Percentiles rank a stretch among this genome's conserved stretches.
Conservation (phyloP, 139 green algal species). For the Limnomonas spitsbergensis region DNA sequence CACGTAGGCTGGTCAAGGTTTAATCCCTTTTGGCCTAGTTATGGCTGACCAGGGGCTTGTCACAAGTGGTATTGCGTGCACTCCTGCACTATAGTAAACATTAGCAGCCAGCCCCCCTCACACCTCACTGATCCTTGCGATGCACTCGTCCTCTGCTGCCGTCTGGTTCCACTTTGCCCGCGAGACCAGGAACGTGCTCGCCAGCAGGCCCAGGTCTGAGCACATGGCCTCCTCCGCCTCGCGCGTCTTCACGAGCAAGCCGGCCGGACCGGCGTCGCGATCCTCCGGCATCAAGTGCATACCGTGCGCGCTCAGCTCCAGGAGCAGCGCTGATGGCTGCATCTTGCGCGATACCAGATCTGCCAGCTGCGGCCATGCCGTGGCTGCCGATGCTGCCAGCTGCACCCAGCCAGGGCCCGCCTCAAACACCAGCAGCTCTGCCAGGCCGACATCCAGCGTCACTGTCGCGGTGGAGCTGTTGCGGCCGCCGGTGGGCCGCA, state of each 20-base stretch:
- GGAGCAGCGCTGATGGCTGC: slow-evolving; percentile 35
- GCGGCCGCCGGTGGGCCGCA: slow-evolving; percentile 54
- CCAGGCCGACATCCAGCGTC: slow-evolving; percentile 9
- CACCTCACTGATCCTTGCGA: slow-evolving; percentile 37
- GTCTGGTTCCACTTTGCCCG: slow-evolving; percentile 56
- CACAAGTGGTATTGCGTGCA: too few species aligned
- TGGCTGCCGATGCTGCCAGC: slow-evolving; percentile 1
- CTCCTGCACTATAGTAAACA: too few species aligned
- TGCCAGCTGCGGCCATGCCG: slow-evolving; percentile 19
- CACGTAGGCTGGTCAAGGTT: too few species aligned
- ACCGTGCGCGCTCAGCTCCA: slow-evolving; percentile 34
- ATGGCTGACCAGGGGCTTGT: too few species aligned
- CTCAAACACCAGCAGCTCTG: slow-evolving; percentile 9
- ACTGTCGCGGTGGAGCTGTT: slow-evolving; percentile 39
- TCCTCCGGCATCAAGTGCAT: slow-evolving; percentile 58
- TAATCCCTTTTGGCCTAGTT: too few species aligned
- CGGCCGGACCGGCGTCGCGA: slow-evolving; percentile 41
- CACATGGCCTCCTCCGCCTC: slow-evolving; percentile 54
- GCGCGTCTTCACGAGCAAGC: slow-evolving; percentile 43
- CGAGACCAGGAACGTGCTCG: slow-evolving; percentile 50
- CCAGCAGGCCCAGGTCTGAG: slow-evolving; percentile 51
- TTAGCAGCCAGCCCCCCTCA: too few species aligned
- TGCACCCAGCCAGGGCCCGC: slow-evolving; percentile 13
- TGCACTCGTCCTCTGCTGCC: slow-evolving; percentile 18
- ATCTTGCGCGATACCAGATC: slow-evolving; percentile 33